phyloP scores from a whole-genome alignment of 768 basidiomycete species.

The Boletus edulis region DNA sequence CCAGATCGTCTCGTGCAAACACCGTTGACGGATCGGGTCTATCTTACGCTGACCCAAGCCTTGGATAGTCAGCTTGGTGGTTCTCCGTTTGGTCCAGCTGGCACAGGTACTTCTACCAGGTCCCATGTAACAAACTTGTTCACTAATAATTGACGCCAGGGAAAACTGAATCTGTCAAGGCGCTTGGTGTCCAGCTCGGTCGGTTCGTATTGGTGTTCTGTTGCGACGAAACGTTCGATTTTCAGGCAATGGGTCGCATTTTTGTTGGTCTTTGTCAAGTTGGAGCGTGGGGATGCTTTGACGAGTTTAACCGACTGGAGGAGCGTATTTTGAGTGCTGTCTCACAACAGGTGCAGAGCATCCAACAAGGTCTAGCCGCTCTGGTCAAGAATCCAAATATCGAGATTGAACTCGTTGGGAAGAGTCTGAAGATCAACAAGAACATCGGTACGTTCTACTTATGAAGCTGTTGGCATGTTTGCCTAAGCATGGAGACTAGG shows the following conservation, averaged over 20 bases:
- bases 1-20: slow-evolving; percentile 97
- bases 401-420: slow-evolving; percentile 95
- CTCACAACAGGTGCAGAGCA: slow-evolving; percentile 98
- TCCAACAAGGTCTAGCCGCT: slow-evolving; percentile 91
- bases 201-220: slow-evolving; percentile 99
- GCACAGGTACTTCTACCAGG: slow-evolving; percentile 63
- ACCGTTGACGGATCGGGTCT: slow-evolving; percentile 94
- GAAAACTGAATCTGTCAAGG: slow-evolving; percentile 99
- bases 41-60: slow-evolving; percentile 94
- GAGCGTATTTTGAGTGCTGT: slow-evolving; percentile 97
- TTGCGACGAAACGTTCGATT: slow-evolving; percentile 99
- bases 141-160: slow-evolving; percentile 43
- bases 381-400: slow-evolving; percentile 79
- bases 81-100: slow-evolving; percentile 96
- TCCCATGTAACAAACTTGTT: background rate
- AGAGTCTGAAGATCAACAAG: slow-evolving; percentile 87
- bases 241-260: slow-evolving; percentile 99
- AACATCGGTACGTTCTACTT: slow-evolving; percentile 67
- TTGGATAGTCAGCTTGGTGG: slow-evolving; percentile 94
- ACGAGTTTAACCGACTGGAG: slow-evolving; percentile 97
- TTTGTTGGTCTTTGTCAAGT: slow-evolving; percentile 99
- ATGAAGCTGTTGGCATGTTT: background rate
- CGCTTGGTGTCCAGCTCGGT: slow-evolving; percentile 94
- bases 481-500: slow-evolving; percentile 42
- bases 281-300: slow-evolving; percentile 98